These are phyloP conservation scores for Dendryphion nanum DNA, from an alignment of 2,329 filamentous ascomycete genomes.

Conservation along the genomic window DNA sequence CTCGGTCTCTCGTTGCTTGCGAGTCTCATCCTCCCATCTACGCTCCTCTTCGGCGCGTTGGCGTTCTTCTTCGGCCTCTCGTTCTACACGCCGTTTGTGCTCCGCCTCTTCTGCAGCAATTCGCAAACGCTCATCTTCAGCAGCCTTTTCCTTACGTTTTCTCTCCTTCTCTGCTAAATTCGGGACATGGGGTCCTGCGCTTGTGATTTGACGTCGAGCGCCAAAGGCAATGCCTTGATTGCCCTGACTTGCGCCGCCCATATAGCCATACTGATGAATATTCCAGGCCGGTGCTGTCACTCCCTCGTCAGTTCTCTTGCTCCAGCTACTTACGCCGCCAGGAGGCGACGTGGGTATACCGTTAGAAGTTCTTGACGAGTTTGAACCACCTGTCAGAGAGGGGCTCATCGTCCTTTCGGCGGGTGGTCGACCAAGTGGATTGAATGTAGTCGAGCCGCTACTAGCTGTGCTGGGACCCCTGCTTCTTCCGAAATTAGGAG, in stretches of 20 bases:
- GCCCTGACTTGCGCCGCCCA: constrained; percentile 94
- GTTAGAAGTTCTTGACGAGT: constrained; percentile 57
- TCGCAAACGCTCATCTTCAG: constrained; percentile 54
- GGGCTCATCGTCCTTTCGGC: constrained; percentile 43
- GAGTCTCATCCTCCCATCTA: constrained; percentile 65
- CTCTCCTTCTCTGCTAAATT: constrained; percentile 83
- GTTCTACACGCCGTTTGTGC: constrained; percentile 46
- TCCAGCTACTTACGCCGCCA: constrained; percentile 81
- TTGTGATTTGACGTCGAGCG: constrained; percentile 88
- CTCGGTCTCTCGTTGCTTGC: constrained; percentile 58
- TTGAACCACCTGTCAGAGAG: constrained; percentile 53
- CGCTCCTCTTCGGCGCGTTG: constrained; percentile 63
- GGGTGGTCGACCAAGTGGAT: constrained; percentile 39
- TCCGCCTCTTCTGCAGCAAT: constrained; percentile 55
- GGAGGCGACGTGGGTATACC: constrained; percentile 45
- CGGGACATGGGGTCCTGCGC: constrained; percentile 73
- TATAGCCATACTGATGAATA: constrained; percentile 94
- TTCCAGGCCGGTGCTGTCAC: constrained; percentile 92
- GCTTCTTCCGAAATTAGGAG: constrained; percentile 30
- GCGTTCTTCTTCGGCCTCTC: constrained; percentile 62
- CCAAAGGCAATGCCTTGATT: constrained; percentile 94
- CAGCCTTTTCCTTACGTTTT: constrained; percentile 54
- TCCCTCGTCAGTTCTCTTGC: constrained; percentile 76
- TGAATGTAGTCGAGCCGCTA: constrained; percentile 47
- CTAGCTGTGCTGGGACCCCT: constrained; percentile 48